Percentiles rank a stretch among this genome's conserved stretches.
Conservation (phyloP, 1,284 basidiomycete genomes). For the Austroboletus niveus region DNA sequence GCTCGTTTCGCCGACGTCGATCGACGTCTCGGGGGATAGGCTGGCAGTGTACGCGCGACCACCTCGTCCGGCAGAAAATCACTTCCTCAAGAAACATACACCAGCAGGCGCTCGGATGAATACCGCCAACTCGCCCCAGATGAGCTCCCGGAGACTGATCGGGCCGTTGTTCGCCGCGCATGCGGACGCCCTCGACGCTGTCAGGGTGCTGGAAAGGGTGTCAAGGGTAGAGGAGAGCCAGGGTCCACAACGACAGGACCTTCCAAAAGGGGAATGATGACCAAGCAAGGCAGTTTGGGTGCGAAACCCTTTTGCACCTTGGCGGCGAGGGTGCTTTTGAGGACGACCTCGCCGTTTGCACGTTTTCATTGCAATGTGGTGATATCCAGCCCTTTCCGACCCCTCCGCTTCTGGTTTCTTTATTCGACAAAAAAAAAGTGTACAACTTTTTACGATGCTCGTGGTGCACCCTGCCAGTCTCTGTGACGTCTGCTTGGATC, state of each 20-base stretch:
- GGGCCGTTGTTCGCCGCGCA: slow-evolving; percentile 4
- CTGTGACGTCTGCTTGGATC: slow-evolving; percentile 69
- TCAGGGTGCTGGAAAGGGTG: neutral
- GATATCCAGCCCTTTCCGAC: slow-evolving; percentile 25
- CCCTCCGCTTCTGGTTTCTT: slow-evolving; percentile 21
- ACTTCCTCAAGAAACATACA: slow-evolving; percentile 34
- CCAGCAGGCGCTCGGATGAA: neutral
- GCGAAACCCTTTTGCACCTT: slow-evolving; percentile 19
- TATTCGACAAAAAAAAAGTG: neutral
- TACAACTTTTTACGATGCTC: slow-evolving; percentile 39
- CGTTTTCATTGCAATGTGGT: slow-evolving; percentile 34
- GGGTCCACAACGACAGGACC: slow-evolving; percentile 12
- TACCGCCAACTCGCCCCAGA: neutral
- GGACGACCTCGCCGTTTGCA: slow-evolving; percentile 24
- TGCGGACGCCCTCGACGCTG: neutral
- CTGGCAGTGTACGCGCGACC: slow-evolving; percentile 35
- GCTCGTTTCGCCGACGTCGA: slow-evolving; percentile 20
- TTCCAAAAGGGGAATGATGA: slow-evolving; percentile 24
- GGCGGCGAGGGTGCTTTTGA: neutral
- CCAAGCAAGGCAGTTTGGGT: slow-evolving; percentile 18
- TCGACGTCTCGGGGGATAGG: slow-evolving; percentile 14
- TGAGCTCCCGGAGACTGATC: neutral
- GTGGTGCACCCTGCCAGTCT: slow-evolving; percentile 61
- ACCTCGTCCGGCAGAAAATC: slow-evolving; percentile 37
- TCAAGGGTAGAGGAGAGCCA: neutral